Evolutionary conservation across 345 rosid species (phyloP).

Genomic region (Erucastrum elatum): DNA sequence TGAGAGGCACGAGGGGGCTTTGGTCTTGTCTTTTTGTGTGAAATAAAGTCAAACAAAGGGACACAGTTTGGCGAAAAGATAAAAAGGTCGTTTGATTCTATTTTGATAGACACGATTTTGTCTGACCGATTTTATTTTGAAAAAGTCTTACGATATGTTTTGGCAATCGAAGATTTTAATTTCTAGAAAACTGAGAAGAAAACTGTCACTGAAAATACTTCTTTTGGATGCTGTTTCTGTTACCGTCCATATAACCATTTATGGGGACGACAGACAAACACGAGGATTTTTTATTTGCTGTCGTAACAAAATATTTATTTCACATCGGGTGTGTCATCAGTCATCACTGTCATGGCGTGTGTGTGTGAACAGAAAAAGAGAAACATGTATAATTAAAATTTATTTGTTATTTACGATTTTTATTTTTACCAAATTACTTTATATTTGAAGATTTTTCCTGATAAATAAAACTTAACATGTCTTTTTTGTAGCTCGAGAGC

Average conservation of each 20-base stretch:
- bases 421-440: neutral
- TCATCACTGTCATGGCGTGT: neutral
- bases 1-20: slow-evolving; percentile 29
- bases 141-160: slow-evolving; percentile 17
- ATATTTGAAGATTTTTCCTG: neutral
- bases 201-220: slow-evolving; percentile 10
- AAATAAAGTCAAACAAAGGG: slow-evolving; percentile 35
- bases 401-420: neutral
- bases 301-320: slow-evolving; percentile 3
- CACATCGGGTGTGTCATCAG: neutral
- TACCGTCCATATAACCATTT: slow-evolving; percentile 1
- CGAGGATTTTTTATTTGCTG: too few species aligned
- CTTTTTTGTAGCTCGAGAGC: neutral
- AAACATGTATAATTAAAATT: neutral
- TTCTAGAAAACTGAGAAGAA: neutral
- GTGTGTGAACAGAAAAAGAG: neutral
- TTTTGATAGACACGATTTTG: neutral
- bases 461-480: too few species aligned
- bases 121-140: neutral
- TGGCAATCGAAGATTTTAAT: neutral
- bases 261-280: slow-evolving; percentile 7
- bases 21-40: slow-evolving; percentile 6
- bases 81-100: slow-evolving; percentile 31
- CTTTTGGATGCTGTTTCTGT: slow-evolving; percentile 4
- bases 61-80: slow-evolving; percentile 28